Evolutionary conservation across 2,329 filamentous ascomycete species (phyloP).

Genomic region (Aspergillus persii): DNA sequence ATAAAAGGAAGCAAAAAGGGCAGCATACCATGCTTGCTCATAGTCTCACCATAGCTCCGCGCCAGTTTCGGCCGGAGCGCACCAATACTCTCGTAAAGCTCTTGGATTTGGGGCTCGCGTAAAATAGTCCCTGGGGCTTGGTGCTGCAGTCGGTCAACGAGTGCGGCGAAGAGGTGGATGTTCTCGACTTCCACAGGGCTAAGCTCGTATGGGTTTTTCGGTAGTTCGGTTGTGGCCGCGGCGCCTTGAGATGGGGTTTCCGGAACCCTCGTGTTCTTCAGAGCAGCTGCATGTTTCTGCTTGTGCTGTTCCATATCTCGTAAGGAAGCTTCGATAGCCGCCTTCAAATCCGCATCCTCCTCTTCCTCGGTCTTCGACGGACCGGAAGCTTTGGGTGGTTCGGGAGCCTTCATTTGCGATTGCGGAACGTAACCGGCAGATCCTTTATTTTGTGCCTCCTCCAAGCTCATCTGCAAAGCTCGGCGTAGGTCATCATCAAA

Average conservation of each 20-base stretch:
- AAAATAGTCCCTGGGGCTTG: conserved; percentile 94
- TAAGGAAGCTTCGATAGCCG: conserved; percentile 90
- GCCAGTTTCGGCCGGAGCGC: conserved; percentile 88
- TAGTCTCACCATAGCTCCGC: conserved; percentile 93
- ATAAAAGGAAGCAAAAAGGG: conserved; percentile 8
- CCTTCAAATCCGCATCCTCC: conserved; percentile 88
- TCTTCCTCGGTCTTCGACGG: conserved; percentile 60
- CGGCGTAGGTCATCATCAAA: conserved; percentile 95
- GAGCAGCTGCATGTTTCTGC: conserved; percentile 76
- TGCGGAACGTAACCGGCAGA: conserved; percentile 71
- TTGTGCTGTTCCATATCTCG: conserved; percentile 99
- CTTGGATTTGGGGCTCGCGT: conserved; percentile 96
- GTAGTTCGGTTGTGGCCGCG: conserved; percentile 54
- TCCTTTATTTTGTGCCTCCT: conserved; percentile 77
- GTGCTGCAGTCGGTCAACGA: conserved; percentile 91
- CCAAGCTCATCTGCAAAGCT: conserved; percentile 93
- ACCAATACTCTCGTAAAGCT: conserved; percentile 97
- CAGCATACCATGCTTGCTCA: conserved; percentile 93
- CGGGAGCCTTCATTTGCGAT: conserved; percentile 43
- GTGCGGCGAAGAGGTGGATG: conserved; percentile 90
- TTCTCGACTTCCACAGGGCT: conserved; percentile 94
- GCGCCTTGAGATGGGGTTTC: conserved; percentile 49
- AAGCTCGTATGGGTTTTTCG: conserved; percentile 92
- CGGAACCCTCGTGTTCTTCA: conserved; percentile 73
- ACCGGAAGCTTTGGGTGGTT: conserved; percentile 45